phyloP scores from a whole-genome alignment of 139 green algal species.

The Haematococcus lacustris region DNA sequence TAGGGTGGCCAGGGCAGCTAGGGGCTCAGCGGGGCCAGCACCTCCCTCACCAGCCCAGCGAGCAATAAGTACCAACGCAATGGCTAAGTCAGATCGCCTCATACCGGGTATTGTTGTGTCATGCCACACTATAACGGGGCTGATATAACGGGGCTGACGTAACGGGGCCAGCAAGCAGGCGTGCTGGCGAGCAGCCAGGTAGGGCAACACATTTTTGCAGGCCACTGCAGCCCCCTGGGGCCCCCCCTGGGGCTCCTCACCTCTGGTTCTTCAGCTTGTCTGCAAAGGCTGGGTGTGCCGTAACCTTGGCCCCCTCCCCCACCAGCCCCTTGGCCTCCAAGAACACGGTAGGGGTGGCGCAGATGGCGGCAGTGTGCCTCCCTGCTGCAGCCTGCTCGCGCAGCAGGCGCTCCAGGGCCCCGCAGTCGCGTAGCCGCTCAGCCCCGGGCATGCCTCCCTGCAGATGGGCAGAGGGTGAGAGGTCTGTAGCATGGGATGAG shows the following conservation, averaged over 20 bases:
- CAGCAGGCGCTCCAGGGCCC: conserved; percentile 50
- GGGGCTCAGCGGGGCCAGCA: too few species aligned
- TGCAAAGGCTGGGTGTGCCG: conserved; percentile 83
- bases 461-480: background rate
- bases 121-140: too few species aligned
- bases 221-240: too few species aligned
- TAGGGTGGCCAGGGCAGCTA: too few species aligned
- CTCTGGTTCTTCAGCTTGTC: conserved; percentile 63
- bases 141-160: too few species aligned
- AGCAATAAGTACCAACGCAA: too few species aligned
- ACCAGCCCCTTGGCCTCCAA: conserved; percentile 77
- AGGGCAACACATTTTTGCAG: background rate
- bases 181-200: background rate
- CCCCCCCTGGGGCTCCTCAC: conserved; percentile 62
- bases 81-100: too few species aligned
- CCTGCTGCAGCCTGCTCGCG: conserved; percentile 39
- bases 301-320: conserved; percentile 55
- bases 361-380: conserved; percentile 81
- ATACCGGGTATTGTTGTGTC: too few species aligned
- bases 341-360: conserved; percentile 86
- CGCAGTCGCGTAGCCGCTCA: conserved; percentile 70
- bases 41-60: too few species aligned
- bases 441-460: conserved; percentile 92
- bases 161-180: background rate
- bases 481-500: too few species aligned